Evolutionary conservation across 2,329 filamentous ascomycete genomes (phyloP), one percentile per base, ranked within the genome.

Genomic region (Lecanicillium sp.): DNA sequence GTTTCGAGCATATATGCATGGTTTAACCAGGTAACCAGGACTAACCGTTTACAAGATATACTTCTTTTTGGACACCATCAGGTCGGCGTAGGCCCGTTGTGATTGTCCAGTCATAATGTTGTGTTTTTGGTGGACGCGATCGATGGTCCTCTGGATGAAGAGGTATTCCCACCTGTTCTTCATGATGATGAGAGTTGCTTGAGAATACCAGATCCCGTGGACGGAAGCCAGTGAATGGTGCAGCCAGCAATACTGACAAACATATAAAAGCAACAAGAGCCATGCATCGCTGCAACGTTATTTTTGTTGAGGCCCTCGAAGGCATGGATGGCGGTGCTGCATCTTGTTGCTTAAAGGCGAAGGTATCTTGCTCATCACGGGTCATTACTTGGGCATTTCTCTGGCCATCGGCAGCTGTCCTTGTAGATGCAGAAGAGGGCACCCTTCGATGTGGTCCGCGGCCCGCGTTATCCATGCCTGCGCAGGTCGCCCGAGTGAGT

Each of bases 41-140:
- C 41, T 6, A 27, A 43, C 40, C 40, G 34, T 45, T 45, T 6
- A 45, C 40, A 4, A 45, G 36, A 31, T 43, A 39, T 29, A 45
- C 36, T 29, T 25, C 19, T 19, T 45, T 45, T 15, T 40, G 25
- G 20, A 45, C 40, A 4, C 43, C 43, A 28, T 45, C 43, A 12
- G 37, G 40, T 7, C 20, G 34, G 4, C 33, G 37, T 9, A 28
- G 3, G n/a, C 41, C 41, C 4, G 33, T 31, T 3, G 33, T 43
- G 3, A 43, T 28, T 11, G 31, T 34, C 41, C 41, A 43, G 27
- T 43, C 37, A 13, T 40, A 43, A 12, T 13, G 18, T 8, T 37
- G n/a, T 1, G 37, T 40, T 29, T 36, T 32, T 15, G 34, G 13
- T 4, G 25, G 29, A 15, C 41, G 20, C n/a, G 13, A 30, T 4